phyloP scores from a whole-genome alignment of 2,329 filamentous ascomycete genomes.

The Rutstroemia sp. region DNA sequence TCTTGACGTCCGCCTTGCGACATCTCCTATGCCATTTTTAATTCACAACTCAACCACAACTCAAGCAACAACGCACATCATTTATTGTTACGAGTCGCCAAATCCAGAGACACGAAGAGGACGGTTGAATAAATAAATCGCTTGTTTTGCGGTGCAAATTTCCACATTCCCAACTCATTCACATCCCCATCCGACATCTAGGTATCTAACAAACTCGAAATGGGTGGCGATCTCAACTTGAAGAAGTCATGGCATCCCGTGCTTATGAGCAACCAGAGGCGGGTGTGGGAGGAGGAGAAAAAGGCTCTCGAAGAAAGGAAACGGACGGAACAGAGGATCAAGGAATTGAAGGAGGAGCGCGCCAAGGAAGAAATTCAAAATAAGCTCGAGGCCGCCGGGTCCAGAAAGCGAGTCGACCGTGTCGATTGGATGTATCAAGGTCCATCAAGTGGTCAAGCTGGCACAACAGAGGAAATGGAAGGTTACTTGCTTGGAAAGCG shows the following conservation, averaged over 20 bases:
- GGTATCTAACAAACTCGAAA: slow-evolving; percentile 40
- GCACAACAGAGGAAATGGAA: slow-evolving; percentile 82
- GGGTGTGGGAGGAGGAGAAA: slow-evolving; percentile 86
- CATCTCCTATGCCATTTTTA: neutral
- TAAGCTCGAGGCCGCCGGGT: slow-evolving; percentile 82
- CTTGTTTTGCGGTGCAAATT: neutral
- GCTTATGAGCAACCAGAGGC: slow-evolving; percentile 81
- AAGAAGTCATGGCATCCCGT: slow-evolving; percentile 95
- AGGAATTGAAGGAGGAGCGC: slow-evolving; percentile 90
- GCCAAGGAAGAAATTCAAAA: slow-evolving; percentile 86
- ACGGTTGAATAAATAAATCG: too few relatives aligned
- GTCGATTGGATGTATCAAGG: slow-evolving; percentile 99
- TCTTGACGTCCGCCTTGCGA: slow-evolving; percentile 2
- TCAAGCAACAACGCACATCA: neutral
- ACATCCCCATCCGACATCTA: neutral
- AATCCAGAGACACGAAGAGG: too few relatives aligned
- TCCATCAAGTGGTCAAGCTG: slow-evolving; percentile 67
- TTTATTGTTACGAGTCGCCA: too few relatives aligned
- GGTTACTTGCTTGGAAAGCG: slow-evolving; percentile 89
- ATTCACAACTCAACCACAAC: neutral
- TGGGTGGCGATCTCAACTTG: slow-evolving; percentile 92
- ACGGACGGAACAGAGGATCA: slow-evolving; percentile 80
- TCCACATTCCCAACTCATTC: neutral
- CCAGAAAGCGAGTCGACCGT: slow-evolving; percentile 68
- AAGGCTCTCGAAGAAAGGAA: slow-evolving; percentile 93